phyloP scores from a whole-genome alignment of 495 filamentous ascomycete genomes.

The Mycothermus thermophilus region DNA sequence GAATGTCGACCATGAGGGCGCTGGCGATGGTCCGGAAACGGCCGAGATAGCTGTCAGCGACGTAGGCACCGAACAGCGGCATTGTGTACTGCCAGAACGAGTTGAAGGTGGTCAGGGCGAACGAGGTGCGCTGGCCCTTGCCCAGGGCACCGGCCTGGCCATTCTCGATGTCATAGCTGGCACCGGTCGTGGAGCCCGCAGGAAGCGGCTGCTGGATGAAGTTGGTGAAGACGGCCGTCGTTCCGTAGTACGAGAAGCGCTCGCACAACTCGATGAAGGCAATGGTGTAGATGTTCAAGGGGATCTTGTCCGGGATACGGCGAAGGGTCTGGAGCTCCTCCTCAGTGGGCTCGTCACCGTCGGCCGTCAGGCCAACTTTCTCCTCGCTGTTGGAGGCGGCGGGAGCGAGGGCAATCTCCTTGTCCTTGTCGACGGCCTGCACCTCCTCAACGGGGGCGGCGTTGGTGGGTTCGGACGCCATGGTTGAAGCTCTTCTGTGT shows the following conservation, averaged over 20 bases:
- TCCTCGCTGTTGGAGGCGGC: constrained; percentile 1
- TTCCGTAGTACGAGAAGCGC: constrained; percentile 70
- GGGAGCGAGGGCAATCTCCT: constrained; percentile 5
- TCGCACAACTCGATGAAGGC: constrained; percentile 67
- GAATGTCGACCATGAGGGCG: constrained; percentile 42
- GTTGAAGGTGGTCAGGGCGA: constrained; percentile 54
- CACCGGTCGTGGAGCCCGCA: constrained; percentile 44
- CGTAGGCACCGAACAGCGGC: constrained; percentile 51
- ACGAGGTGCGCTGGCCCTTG: constrained; percentile 53
- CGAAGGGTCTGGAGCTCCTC: constrained; percentile 48
- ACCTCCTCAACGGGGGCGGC: constrained; percentile 7
- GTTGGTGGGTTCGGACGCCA: constrained; percentile 8
- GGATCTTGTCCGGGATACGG: constrained; percentile 51
- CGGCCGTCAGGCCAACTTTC: constrained; percentile 6
- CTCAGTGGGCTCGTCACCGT: constrained; percentile 33
- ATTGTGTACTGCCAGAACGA: constrained; percentile 61
- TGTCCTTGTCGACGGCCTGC: constrained; percentile 6
- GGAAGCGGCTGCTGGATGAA: constrained; percentile 59
- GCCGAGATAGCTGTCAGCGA: constrained; percentile 61
- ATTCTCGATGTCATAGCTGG: constrained; percentile 24
- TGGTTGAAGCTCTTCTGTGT: not conserved
- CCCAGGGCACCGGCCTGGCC: constrained; percentile 50
- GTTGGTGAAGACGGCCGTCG: constrained; percentile 42
- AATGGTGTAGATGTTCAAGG: constrained; percentile 51
- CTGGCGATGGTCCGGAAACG: constrained; percentile 55